Evolutionary conservation across 78 protist species (phyloP).

Genomic region (Dictyostelium capitatum): DNA sequence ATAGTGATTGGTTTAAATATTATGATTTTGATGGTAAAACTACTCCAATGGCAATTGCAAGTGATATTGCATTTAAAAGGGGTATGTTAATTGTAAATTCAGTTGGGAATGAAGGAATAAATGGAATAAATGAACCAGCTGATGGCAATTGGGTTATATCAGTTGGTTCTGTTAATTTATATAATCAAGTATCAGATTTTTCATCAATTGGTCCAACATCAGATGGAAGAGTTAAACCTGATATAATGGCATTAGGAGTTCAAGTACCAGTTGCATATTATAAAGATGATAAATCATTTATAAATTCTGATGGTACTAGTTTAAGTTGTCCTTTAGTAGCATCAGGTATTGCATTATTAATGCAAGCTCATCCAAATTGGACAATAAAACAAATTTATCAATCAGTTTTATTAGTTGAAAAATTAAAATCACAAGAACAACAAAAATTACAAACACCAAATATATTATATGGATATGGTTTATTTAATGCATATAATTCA

Average conservation of each 20-base stretch:
- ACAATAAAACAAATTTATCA: conserved; percentile 1
- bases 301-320: conserved; percentile 54
- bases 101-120: conserved; percentile 42
- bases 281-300: neutral
- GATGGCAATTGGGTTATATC: conserved; percentile 55
- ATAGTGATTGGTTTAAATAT: conserved; percentile 27
- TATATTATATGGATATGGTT: conserved; percentile 37
- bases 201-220: conserved; percentile 69
- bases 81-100: conserved; percentile 63
- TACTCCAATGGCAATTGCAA: conserved; percentile 21
- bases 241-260: conserved; percentile 33
- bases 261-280: conserved; percentile 26
- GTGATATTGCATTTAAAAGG: conserved; percentile 39
- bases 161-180: conserved; percentile 44
- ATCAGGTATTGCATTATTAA: conserved; percentile 56
- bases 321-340: conserved; percentile 65
- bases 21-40: conserved; percentile 57
- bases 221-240: conserved; percentile 78
- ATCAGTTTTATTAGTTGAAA: conserved; percentile 5
- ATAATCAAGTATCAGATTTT: conserved; percentile 4
- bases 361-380: conserved; percentile 75
- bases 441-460: neutral
- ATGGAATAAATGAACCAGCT: conserved; percentile 56
- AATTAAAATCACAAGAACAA: neutral
- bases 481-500: conserved; percentile 21